phyloP scores from a whole-genome alignment of 306 rosid species.

The Gillenia trifoliata region DNA sequence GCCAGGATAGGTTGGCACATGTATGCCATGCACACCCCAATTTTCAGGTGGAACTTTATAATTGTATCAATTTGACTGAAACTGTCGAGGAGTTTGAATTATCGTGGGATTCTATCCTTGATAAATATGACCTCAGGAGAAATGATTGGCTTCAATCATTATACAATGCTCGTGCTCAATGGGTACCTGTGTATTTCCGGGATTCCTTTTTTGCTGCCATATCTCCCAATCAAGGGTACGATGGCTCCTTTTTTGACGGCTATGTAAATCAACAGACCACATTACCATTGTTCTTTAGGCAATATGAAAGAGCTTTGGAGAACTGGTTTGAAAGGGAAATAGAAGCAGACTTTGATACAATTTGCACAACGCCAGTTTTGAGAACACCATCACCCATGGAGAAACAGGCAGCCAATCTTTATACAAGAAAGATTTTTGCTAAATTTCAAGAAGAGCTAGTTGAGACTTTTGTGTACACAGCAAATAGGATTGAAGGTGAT shows the following conservation, averaged over 20 bases:
- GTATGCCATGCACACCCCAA: constrained; percentile 68
- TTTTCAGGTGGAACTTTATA: constrained; percentile 76
- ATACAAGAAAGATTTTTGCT: constrained; percentile 72
- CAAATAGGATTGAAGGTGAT: constrained; percentile 88
- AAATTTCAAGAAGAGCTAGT: constrained; percentile 93
- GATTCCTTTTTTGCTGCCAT: constrained; percentile 73
- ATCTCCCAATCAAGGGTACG: constrained; percentile 65
- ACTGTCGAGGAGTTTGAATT: constrained; percentile 88
- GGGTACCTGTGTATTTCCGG: constrained; percentile 87
- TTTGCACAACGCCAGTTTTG: constrained; percentile 64
- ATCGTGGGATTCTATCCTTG: constrained; percentile 71
- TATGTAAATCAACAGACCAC: constrained; percentile 80
- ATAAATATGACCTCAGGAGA: constrained; percentile 68
- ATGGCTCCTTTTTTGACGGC: constrained; percentile 75
- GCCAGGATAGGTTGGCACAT: constrained; percentile 78
- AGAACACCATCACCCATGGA: constrained; percentile 98
- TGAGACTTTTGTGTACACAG: constrained; percentile 88
- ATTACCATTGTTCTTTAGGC: constrained; percentile 87
- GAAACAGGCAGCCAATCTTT: constrained; percentile 83
- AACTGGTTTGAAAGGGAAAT: constrained; percentile 74
- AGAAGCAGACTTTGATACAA: constrained; percentile 83
- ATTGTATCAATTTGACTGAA: constrained; percentile 87
- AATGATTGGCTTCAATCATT: constrained; percentile 82
- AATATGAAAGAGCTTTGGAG: constrained; percentile 80
- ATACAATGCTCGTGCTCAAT: constrained; percentile 69